These are phyloP conservation scores for Pleomassaria siparia DNA, from an alignment of 2,329 filamentous ascomycete species.

Conservation along the genomic window DNA sequence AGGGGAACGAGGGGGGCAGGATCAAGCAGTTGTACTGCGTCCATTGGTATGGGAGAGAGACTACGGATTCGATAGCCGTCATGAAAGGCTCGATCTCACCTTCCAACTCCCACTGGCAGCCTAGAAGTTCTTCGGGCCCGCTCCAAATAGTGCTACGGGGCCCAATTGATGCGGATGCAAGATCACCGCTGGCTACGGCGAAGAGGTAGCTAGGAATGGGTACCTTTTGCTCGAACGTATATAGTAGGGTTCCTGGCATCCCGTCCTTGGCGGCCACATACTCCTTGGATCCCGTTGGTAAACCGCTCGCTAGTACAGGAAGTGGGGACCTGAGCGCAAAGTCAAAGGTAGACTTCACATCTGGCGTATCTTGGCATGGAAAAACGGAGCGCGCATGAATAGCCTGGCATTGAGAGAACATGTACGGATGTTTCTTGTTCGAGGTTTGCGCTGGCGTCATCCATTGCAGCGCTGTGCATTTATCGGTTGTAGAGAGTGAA, in stretches of 20 bases:
- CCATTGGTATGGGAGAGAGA: constrained; percentile 85
- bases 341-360: constrained; percentile 92
- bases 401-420: constrained; percentile 97
- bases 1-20: constrained; percentile 72
- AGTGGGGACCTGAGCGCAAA: constrained; percentile 86
- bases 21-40: constrained; percentile 93
- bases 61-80: constrained; percentile 74
- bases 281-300: constrained; percentile 59
- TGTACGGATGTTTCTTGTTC: constrained; percentile 94
- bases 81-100: constrained; percentile 90
- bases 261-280: constrained; percentile 57
- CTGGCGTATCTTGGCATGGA: constrained; percentile 95
- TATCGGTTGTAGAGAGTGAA: constrained; percentile 73
- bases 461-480: constrained; percentile 94
- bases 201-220: constrained; percentile 95
- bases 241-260: constrained; percentile 60
- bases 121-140: constrained; percentile 81
- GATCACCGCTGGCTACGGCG: constrained; percentile 82
- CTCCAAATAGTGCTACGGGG: constrained; percentile 82
- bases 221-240: constrained; percentile 85
- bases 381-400: constrained; percentile 94
- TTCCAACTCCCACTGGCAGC: constrained; percentile 88
- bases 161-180: constrained; percentile 82
- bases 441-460: constrained; percentile 89
- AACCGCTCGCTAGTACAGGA: constrained; percentile 88